Percentiles rank a stretch among this genome's conserved stretches.
Evolutionary conservation across 2,329 filamentous ascomycete species (phyloP).

Genomic region (Aspergillus sp.): DNA sequence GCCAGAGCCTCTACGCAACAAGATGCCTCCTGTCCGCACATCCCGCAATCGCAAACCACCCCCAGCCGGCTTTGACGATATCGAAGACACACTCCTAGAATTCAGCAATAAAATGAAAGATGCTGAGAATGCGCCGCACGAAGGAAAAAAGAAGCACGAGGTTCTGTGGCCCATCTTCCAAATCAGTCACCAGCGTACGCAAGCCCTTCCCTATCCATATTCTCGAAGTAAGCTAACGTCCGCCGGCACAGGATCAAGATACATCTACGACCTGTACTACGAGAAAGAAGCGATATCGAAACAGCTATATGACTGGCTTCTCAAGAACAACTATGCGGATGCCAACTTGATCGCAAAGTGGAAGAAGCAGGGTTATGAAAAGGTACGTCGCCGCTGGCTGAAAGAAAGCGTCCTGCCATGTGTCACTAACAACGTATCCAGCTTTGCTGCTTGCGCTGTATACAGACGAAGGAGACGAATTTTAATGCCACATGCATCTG

Average conservation of each 20-base stretch:
- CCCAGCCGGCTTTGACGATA: slow-evolving; percentile 69
- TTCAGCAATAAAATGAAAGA: slow-evolving; percentile 73
- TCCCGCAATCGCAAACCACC: slow-evolving; percentile 66
- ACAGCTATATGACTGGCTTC: slow-evolving; percentile 89
- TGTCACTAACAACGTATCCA: slow-evolving; percentile 38
- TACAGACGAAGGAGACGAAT: slow-evolving; percentile 99
- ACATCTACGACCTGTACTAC: slow-evolving; percentile 98
- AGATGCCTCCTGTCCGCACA: slow-evolving; percentile 66
- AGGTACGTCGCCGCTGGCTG: slow-evolving; percentile 58
- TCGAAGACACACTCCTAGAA: slow-evolving; percentile 70
- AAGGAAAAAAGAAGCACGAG: slow-evolving; percentile 85
- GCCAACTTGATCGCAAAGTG: slow-evolving; percentile 96
- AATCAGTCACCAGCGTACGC: slow-evolving; percentile 85
- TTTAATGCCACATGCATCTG: slow-evolving; percentile 98
- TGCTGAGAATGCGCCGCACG: slow-evolving; percentile 82
- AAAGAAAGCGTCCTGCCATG: neutral
- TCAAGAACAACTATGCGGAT: slow-evolving; percentile 97
- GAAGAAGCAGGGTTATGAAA: slow-evolving; percentile 99
- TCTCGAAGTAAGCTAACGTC: neutral
- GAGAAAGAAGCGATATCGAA: slow-evolving; percentile 95
- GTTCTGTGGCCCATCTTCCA: slow-evolving; percentile 97
- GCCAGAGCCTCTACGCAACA: slow-evolving; percentile 5
- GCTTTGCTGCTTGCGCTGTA: slow-evolving; percentile 93
- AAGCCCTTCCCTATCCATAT: neutral
- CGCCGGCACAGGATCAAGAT: slow-evolving; percentile 64